These are phyloP conservation scores for Metschnikowia drakensbergensis DNA, from an alignment of 805 yeast species.

Conservation along the genomic window DNA sequence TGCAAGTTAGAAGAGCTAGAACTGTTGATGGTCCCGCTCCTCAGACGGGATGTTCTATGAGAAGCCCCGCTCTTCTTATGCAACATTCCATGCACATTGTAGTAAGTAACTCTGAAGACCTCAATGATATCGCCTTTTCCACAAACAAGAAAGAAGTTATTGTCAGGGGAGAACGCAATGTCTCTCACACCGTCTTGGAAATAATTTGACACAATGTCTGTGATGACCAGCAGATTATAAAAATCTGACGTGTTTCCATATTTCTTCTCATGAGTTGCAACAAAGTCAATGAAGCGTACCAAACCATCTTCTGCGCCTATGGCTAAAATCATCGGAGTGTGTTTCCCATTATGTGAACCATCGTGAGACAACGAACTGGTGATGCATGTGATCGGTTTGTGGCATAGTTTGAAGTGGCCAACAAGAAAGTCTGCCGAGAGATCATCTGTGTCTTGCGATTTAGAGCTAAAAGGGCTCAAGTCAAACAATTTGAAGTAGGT, in stretches of 20 bases:
- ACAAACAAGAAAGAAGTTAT: slow-evolving; percentile 42
- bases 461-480: slow-evolving; percentile 27
- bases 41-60: slow-evolving; percentile 24
- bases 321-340: slow-evolving; percentile 44
- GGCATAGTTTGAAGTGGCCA: slow-evolving; percentile 61
- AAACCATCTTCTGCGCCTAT: slow-evolving; percentile 66
- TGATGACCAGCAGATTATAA: slow-evolving; percentile 24
- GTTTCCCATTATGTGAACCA: slow-evolving; percentile 12
- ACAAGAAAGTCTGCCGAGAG: slow-evolving; percentile 22
- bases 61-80: slow-evolving; percentile 7
- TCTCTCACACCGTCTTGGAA: slow-evolving; percentile 60
- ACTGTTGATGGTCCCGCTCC: slow-evolving; percentile 40
- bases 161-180: slow-evolving; percentile 46
- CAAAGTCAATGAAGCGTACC: slow-evolving; percentile 52
- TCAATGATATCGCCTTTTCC: slow-evolving; percentile 54
- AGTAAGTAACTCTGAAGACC: slow-evolving; percentile 38
- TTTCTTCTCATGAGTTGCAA: slow-evolving; percentile 25
- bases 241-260: slow-evolving; percentile 24
- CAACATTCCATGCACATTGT: slow-evolving; percentile 36
- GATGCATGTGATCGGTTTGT: slow-evolving; percentile 52
- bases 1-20: slow-evolving; percentile 16
- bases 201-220: slow-evolving; percentile 59
- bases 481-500: slow-evolving; percentile 37
- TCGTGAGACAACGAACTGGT: slow-evolving; percentile 29
- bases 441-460: background rate